Base-by-base conservation (phyloP, 1,284 basidiomycete species). In the Ganoderma multipileum region DNA sequence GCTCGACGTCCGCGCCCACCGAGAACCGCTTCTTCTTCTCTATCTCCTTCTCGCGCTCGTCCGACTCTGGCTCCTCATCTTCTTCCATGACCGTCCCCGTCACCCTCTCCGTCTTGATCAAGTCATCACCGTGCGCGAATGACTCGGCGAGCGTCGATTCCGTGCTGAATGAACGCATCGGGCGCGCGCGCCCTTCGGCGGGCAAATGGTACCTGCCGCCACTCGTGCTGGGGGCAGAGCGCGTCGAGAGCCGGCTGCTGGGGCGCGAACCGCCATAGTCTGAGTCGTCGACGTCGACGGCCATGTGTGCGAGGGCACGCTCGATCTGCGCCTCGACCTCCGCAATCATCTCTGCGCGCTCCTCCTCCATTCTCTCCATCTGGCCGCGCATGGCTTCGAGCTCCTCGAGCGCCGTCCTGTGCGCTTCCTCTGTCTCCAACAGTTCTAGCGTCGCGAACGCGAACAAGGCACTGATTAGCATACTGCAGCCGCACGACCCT, bases 271-370 rank as follows among this genome's bases (percentile, higher is more conserved):
- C 86, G 47, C 85, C 85, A 66, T 90, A 91, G 73, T 94, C 92
- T 20, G 89, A 91, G 66, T 91, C 91, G 64, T 92, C 90, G 65
- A 72, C 71, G 39, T 66, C 65, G 67, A 94, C 89, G 20, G 92
- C 89, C 92, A 95, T 95, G 23, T 91, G 92, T 38, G 87, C 90
- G 60, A 95, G 83, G 2, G 94, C 93, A 68, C 91, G 86, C 78
- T 95, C 93, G 75, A 95, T 95, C 81, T 95, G 93, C 33, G 91
- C 91, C 78, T 95, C 93, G 30, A 95, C 93, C 80, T 95, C 93
- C 16, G 91, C 92, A 59, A 95, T 91, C 92, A 95, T 94, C 75
- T 93, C 91, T 42, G 90, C 87, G 64, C 94, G 91, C 79, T 95
- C 93, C 71, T 87, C 83, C 77, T 95, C 93, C 93, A 95, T 94